A percentile compares a stretch with the other conserved stretches of the same genome.
Conservation (phyloP, 2,329 filamentous ascomycete genomes). For the Fusarium acutatum region DNA sequence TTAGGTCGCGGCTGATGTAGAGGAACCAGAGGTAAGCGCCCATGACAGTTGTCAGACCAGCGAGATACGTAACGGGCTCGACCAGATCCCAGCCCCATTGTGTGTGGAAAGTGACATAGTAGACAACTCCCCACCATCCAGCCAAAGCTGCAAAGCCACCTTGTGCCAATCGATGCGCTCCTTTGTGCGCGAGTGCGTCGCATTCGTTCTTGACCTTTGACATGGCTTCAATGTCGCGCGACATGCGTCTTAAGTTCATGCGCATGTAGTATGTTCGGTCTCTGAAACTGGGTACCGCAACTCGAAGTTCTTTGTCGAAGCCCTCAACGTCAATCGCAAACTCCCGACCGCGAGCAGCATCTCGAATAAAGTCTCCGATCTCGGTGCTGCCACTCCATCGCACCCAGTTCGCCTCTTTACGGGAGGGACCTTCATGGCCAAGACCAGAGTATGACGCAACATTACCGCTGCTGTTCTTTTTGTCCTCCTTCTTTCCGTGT, state of each 20-base stretch:
- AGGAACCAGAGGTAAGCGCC: slow-evolving; percentile 93
- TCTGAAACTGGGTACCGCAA: slow-evolving; percentile 86
- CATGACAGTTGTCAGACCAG: slow-evolving; percentile 85
- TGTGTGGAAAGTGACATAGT: slow-evolving; percentile 75
- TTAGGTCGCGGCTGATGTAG: slow-evolving; percentile 89
- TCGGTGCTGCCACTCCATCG: slow-evolving; percentile 90
- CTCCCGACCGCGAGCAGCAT: slow-evolving; percentile 84
- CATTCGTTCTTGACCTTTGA: slow-evolving; percentile 83
- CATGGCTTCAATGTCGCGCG: slow-evolving; percentile 72
- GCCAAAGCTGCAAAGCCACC: slow-evolving; percentile 78
- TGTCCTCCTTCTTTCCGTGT: slow-evolving; percentile 46
- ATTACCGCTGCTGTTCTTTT: slow-evolving; percentile 45
- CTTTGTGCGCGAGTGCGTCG: slow-evolving; percentile 77
- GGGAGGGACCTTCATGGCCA: slow-evolving; percentile 66
- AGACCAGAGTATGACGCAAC: slow-evolving; percentile 77
- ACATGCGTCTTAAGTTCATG: slow-evolving; percentile 76
- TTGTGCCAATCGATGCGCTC: slow-evolving; percentile 81
- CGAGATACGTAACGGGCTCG: slow-evolving; percentile 90
- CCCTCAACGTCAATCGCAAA: slow-evolving; percentile 88
- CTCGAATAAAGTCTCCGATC: slow-evolving; percentile 92
- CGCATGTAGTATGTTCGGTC: slow-evolving; percentile 92
- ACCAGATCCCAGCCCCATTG: slow-evolving; percentile 89
- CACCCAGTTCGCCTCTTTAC: slow-evolving; percentile 68
- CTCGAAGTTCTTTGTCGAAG: slow-evolving; percentile 68
- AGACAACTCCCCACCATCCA: slow-evolving; percentile 85